Base-by-base conservation (phyloP, 2,329 filamentous ascomycete species). In the Phoma herbarum region DNA sequence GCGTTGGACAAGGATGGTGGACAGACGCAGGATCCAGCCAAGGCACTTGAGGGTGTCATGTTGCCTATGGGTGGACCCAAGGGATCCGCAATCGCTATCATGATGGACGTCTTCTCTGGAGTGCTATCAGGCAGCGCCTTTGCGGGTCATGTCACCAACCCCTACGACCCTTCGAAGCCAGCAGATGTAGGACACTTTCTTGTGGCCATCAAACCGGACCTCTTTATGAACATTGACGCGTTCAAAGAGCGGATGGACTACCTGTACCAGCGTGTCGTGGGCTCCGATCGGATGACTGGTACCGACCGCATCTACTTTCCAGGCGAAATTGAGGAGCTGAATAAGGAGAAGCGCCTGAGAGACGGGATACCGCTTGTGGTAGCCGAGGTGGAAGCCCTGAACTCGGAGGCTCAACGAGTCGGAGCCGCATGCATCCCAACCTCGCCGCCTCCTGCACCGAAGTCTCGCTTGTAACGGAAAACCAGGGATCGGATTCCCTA, bases 51-150 rank as follows among this genome's bases (percentile, higher is more conserved):
- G 31, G 63, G 68, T 45, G 90, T 93, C 3, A 94, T 95, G 91
- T 78, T 94, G 20, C 91, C 91, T 0, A 93, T 95, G 89, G 91
- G 91, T 2, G 91, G 92, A 0, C 90, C 91, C 0, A 95, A 95
- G 75, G 92, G 92, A 0, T 91, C 88, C 2, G 92, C 85, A 0
- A 75, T 95, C 39, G 81, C 90, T 0, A 86, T 95, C 54, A 94
- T 93, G 90, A 95, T 95, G 92, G 91, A 95, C 71, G 89, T 96
- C 2, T 94, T 95, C 71, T 93, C 90, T 0, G 91, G 91, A 0
- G 88, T 91, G 0, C 69, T 95, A 0, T 92, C 90, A 0, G 91
- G 91, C 0, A 89, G 88, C 29, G 90, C 90, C 0, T 95, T 92
- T 76, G 92, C 90, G 0, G 91, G 91, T 0, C 82, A 90, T 68